Evolutionary conservation across 257 asterid species (phyloP).

Genomic region (Nicotiana benthamiana): DNA sequence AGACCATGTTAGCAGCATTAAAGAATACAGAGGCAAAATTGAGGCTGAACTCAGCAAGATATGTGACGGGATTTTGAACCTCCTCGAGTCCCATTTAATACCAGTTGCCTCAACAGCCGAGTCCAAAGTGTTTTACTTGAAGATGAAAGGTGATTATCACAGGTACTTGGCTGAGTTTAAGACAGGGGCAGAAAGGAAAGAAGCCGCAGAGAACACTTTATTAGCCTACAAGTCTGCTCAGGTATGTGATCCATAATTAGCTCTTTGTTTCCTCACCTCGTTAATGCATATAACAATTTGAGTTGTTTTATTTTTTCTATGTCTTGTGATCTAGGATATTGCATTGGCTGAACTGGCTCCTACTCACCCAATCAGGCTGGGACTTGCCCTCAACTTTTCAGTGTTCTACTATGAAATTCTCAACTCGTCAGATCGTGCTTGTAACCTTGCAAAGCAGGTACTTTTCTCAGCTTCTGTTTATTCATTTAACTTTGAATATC

Average conservation of each 20-base stretch:
- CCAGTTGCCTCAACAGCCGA: slow-evolving; percentile 17
- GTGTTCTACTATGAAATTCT: slow-evolving; percentile 19
- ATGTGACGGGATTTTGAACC: slow-evolving; percentile 19
- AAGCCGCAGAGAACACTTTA: slow-evolving; percentile 20
- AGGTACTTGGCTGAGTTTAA: slow-evolving; percentile 23
- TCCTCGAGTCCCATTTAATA: slow-evolving; percentile 18
- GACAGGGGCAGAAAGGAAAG: slow-evolving; percentile 16
- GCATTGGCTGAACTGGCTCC: slow-evolving; percentile 20
- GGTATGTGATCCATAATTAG: background rate
- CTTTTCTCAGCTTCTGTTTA: background rate
- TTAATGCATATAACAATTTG: background rate
- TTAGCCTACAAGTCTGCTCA: slow-evolving; percentile 20
- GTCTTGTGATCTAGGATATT: slow-evolving; percentile 11
- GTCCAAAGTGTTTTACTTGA: slow-evolving; percentile 21
- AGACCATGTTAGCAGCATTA: slow-evolving; percentile 15
- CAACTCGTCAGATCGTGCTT: slow-evolving; percentile 19
- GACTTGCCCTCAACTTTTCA: slow-evolving; percentile 24
- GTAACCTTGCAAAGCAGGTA: slow-evolving; percentile 21
- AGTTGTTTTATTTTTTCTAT: background rate
- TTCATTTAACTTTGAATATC: background rate
- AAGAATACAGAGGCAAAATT: slow-evolving; percentile 17
- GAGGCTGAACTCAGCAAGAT: slow-evolving; percentile 23
- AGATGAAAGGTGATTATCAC: slow-evolving; percentile 24
- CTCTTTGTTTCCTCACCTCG: background rate
- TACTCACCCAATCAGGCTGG: slow-evolving; percentile 20